Evolutionary conservation across 169 alveolate genomes (phyloP).

Genomic region (Eimeria necatrix): DNA sequence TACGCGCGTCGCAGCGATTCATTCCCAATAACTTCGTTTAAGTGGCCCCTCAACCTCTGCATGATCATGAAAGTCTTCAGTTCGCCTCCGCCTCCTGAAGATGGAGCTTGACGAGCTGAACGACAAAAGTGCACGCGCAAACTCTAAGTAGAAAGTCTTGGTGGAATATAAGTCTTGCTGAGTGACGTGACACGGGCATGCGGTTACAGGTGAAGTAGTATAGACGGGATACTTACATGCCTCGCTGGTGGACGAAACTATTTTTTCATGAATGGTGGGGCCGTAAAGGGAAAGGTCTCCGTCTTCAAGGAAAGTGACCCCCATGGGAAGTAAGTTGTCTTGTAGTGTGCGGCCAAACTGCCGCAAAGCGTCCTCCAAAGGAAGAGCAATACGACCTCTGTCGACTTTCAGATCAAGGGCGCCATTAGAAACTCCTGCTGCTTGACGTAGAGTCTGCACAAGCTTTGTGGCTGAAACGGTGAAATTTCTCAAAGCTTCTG

Average conservation of each 20-base stretch:
- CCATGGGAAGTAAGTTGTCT: slow-evolving; percentile 41
- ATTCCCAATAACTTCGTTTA: neutral
- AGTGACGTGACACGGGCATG: too few species aligned
- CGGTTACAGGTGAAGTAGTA: too few species aligned
- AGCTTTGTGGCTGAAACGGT: slow-evolving; percentile 28
- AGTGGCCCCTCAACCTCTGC: slow-evolving; percentile 39
- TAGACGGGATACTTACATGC: neutral
- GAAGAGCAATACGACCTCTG: neutral
- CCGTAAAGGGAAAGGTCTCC: slow-evolving; percentile 64
- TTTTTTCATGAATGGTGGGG: slow-evolving; percentile 36
- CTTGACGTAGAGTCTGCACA: neutral
- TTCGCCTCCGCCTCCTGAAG: slow-evolving; percentile 39
- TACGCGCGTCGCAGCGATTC: slow-evolving; percentile 44
- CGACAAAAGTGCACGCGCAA: neutral
- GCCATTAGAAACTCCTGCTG: slow-evolving; percentile 6
- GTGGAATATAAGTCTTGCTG: too few species aligned
- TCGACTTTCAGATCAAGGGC: neutral
- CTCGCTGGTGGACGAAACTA: neutral
- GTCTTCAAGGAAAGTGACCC: slow-evolving; percentile 62
- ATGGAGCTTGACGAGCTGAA: neutral
- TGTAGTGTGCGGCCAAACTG: neutral
- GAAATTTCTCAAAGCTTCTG: slow-evolving; percentile 24
- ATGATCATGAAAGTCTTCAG: slow-evolving; percentile 37
- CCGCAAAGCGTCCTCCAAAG: neutral
- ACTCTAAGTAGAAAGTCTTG: neutral